Base-by-base conservation (phyloP, 768 basidiomycete genomes). In the Saitozyma sp. region DNA sequence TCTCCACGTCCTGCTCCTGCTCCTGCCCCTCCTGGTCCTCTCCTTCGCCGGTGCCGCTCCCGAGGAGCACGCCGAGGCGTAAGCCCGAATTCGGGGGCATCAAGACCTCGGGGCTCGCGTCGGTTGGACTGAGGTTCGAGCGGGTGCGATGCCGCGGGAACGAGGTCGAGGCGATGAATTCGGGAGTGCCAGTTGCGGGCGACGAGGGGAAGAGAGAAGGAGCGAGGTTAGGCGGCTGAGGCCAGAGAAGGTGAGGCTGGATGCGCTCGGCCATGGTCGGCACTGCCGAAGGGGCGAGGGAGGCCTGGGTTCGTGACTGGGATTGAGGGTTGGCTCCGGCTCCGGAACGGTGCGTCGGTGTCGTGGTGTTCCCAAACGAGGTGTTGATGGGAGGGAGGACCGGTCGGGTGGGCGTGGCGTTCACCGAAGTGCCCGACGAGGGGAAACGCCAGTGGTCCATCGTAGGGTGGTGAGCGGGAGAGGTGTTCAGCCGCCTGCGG, bases 381-480 rank as follows among this genome's bases (percentile, higher is more conserved):
- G 58, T 59, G 58, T 59, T 59, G 58, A 67, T 54, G 10, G 59
- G 66, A n/a, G 53, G 16, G n/a, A 46, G 45, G 14, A 55, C 29
- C n/a, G 66, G 64, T 53, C 65, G 58, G 37, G 68, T 69, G 2
- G 71, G 68, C 29, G 68, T 69, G 37, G 65, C 59, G 52, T 55
- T 63, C 1, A 56, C 55, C 17, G 71, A 58, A 29, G 60, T 29
- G 29, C 29, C 29, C 29, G 29, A 37, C 9, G 39, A 45, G 14
- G 73, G 73, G 63, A 75, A 75, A n/a, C 70, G 50, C 73, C 73
- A 75, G 13, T 58, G 37, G 51, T 66, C 62, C 68, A 75, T 75
- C 4, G 68, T 54, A 0, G 68, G 68, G 55, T 75, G 68, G 55
- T 54, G 29, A 4, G 49, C 57, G 6, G 38, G 66, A 19, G 61